Evolutionary conservation across 495 filamentous ascomycete species (phyloP), one percentile per base, ranked within the genome.

Genomic region (Glonium stellatum): DNA sequence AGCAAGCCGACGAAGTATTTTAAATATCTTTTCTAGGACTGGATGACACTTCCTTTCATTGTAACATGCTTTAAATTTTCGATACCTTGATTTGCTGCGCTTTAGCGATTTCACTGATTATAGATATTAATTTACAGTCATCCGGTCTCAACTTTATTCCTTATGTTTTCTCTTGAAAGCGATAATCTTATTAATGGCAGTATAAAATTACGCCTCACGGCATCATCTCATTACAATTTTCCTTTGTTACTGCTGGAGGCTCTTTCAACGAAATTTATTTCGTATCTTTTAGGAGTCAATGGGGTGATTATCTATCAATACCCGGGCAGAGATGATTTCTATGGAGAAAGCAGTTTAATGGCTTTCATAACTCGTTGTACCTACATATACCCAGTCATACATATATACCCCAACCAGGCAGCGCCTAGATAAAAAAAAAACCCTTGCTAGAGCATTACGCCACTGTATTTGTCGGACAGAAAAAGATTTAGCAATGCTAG

Each of bases 1-100:
- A 67, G 39, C 54, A 44, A 27, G 25, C 37, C 3, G 61, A 64
- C 15, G 36, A 56, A 22, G 27, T 42, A 11, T 67, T 67, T 52
- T 64, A 18, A 55, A 19, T 27, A 8, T 31, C 1, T 31, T 21
- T 15, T 0, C 18, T 42, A 36, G 53, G 15, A 37, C 15, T 22
- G 4, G 18, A 39, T 37, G 15, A 55, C 36, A 34, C 18, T 42
- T 39, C 12, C 23, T 37, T 55, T 25, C 36, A 18, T 51, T 51
- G 48, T 44, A 44, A 3, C 39, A 31, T 6, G 27, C 1, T 27
- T 51, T 27, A 22, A n/a, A 44, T 22, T 23, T 27, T 31, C 31
- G 48, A 8, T 27, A 25, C 48, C 19, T 42, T 23, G 25, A 27
- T 46, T 34, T 57, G 41, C 55, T 57, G 55, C 55, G 27, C 6